Evolutionary conservation across 495 filamentous ascomycete species (phyloP).

Genomic region (Wilcoxina mikolae): DNA sequence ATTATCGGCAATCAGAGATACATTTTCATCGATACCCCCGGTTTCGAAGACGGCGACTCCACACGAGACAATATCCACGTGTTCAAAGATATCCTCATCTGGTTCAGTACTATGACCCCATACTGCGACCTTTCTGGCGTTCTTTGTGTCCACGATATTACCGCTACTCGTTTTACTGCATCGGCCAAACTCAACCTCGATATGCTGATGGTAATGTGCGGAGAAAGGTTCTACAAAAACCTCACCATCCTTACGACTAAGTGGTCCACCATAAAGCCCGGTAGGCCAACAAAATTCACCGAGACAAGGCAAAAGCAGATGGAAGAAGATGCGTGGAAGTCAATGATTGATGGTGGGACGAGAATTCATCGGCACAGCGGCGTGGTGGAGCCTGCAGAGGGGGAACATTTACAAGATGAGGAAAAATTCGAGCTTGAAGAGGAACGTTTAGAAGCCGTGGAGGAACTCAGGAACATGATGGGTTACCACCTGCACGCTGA

Average conservation of each 20-base stretch:
- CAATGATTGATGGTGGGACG: no score
- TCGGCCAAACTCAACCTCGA: not conserved
- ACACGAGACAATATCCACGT: not conserved
- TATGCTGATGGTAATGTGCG: not conserved
- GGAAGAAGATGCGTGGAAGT: no score
- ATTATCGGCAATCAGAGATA: not conserved
- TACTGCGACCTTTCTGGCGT: not conserved
- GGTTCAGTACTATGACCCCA: not conserved
- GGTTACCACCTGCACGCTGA: no score
- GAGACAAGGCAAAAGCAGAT: no score
- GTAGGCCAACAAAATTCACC: no score
- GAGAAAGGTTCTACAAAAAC: not conserved
- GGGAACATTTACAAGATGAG: no score
- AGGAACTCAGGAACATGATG: no score
- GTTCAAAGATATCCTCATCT: constrained; percentile 18
- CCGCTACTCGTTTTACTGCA: not conserved
- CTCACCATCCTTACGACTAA: not conserved
- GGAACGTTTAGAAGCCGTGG: no score
- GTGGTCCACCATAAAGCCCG: no score
- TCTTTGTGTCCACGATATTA: not conserved
- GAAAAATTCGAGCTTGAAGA: no score
- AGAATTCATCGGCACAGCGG: no score
- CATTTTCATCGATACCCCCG: not conserved
- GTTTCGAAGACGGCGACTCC: not conserved
- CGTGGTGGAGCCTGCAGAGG: no score